Percentiles rank a stretch among this genome's conserved stretches.
Evolutionary conservation across 2,329 filamentous ascomycete genomes (phyloP).

Genomic region (Pseudogymnoascus sp.): DNA sequence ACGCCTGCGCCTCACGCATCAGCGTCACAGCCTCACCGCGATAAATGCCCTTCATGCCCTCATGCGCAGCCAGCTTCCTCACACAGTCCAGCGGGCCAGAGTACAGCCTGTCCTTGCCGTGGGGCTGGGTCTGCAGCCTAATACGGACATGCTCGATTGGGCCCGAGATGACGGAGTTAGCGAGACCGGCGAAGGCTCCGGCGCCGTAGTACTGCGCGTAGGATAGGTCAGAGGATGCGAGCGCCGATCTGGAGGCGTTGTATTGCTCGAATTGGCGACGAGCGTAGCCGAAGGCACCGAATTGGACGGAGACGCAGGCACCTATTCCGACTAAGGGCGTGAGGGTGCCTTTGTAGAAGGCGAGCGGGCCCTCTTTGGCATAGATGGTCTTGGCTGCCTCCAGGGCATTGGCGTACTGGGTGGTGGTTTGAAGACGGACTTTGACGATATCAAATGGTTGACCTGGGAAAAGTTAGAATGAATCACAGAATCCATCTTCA

Average conservation of each 20-base stretch:
- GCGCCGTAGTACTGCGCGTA: conserved; percentile 85
- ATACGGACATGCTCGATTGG: conserved; percentile 98
- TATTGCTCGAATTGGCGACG: conserved; percentile 73
- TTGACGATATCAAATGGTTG: conserved; percentile 89
- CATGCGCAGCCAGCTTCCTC: conserved; percentile 62
- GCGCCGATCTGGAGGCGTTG: conserved; percentile 44
- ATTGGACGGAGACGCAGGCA: conserved; percentile 96
- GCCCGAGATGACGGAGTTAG: conserved; percentile 79
- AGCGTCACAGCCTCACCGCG: conserved; percentile 81
- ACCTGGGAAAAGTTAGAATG: conserved; percentile 34
- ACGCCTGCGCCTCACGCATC: conserved; percentile 83
- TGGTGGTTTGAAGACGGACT: conserved; percentile 86
- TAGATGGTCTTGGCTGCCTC: conserved; percentile 77
- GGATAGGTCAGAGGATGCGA: conserved; percentile 44
- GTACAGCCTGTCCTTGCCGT: conserved; percentile 73
- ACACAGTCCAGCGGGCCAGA: conserved; percentile 82
- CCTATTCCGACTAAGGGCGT: conserved; percentile 93
- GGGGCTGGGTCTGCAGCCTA: conserved; percentile 89
- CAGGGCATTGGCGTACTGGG: conserved; percentile 69
- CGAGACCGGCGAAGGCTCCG: conserved; percentile 84
- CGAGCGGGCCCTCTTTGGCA: conserved; percentile 74
- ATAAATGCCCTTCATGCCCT: conserved; percentile 69
- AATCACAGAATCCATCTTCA: conserved; percentile 8
- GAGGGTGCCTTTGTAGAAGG: conserved; percentile 97
- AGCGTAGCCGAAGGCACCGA: conserved; percentile 91